Base-by-base conservation (phyloP, 1,284 basidiomycete species). In the Apiotrichum domesticum region DNA sequence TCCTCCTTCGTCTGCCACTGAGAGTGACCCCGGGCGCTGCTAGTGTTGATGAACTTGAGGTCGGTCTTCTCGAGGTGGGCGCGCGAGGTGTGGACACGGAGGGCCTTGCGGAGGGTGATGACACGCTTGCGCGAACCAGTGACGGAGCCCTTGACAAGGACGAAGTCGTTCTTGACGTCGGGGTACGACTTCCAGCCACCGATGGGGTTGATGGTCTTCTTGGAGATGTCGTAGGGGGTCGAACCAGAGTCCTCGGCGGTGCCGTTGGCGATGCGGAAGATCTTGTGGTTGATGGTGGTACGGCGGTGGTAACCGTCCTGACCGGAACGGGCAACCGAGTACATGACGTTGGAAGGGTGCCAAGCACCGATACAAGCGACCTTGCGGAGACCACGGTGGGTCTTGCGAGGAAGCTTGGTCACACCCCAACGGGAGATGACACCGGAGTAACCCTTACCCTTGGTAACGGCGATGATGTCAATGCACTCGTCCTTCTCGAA, bases 291-390 rank as follows among this genome's bases (percentile, higher is more conserved):
- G 73, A 94, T 83, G 79, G 91, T 89, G 57, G 94, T 98, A 78
- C 95, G 91, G 82, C 97, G 93, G 79, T 98, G 94, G 84, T 98
- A 98, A 77, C 95, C 95, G 78, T 96, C 89, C 87, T 98, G 95
- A 92, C 96, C 96, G 66, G 96, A 93, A 83, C 96, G 95, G 61
- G 94, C 95, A 68, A 99, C 96, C 50, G 93, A 96, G 87, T 91
- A 98, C 94, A 98, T 98, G 84, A 97, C 93, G 80, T 93, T 95
- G 66, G 90, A 89, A 74, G 92, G 93, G 84, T 96, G 93, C 93
- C 93, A 96, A 76, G 93, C 93, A 83, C 95, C 95, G 73, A 99
- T 98, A 87, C 96, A 99, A 77, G 95, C 95, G 69, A 97, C 93
- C 82, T 98, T 97, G 79, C 94, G 90, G 71, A 97, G 89, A 90